A percentile compares a stretch with the other conserved stretches of the same genome.
phyloP scores from a whole-genome alignment of 2,329 filamentous ascomycete species.

The Aspergillus candidus region DNA sequence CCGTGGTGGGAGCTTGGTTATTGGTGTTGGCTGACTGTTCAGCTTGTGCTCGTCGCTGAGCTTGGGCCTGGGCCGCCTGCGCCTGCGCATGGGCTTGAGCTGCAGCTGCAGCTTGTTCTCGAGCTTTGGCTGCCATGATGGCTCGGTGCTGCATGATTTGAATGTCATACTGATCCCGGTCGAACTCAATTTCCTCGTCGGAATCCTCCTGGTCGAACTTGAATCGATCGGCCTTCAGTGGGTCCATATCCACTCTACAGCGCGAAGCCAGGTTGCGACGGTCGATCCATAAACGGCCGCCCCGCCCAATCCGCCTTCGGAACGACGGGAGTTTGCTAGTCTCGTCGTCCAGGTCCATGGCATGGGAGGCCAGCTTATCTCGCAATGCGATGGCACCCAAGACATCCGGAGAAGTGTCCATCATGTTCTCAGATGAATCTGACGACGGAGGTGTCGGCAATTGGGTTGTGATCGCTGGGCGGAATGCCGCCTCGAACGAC shows the following conservation, averaged over 20 bases:
- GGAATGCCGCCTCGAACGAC: slow-evolving; percentile 57
- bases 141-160: slow-evolving; percentile 52
- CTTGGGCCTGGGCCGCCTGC: slow-evolving; percentile 35
- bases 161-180: slow-evolving; percentile 63
- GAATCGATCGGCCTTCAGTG: slow-evolving; percentile 61
- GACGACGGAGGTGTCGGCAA: slow-evolving; percentile 50
- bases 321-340: slow-evolving; percentile 57
- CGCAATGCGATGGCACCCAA: slow-evolving; percentile 26
- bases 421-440: slow-evolving; percentile 41
- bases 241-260: slow-evolving; percentile 41
- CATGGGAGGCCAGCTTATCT: slow-evolving; percentile 37
- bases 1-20: slow-evolving; percentile 14
- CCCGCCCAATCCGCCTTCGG: slow-evolving; percentile 75
- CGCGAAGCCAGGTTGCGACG: slow-evolving; percentile 62
- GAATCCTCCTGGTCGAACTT: slow-evolving; percentile 84
- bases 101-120: slow-evolving; percentile 38
- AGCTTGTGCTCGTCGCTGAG: slow-evolving; percentile 31
- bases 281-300: slow-evolving; percentile 84
- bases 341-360: slow-evolving; percentile 41
- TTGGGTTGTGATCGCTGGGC: slow-evolving; percentile 62
- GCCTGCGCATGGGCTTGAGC: slow-evolving; percentile 40
- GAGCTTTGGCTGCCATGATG: slow-evolving; percentile 43
- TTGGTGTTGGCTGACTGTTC: slow-evolving; percentile 25
- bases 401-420: slow-evolving; percentile 33
- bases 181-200: slow-evolving; percentile 67